These are phyloP conservation scores for Leishmania major DNA, from an alignment of 208 protist species.

Conservation along the genomic window DNA sequence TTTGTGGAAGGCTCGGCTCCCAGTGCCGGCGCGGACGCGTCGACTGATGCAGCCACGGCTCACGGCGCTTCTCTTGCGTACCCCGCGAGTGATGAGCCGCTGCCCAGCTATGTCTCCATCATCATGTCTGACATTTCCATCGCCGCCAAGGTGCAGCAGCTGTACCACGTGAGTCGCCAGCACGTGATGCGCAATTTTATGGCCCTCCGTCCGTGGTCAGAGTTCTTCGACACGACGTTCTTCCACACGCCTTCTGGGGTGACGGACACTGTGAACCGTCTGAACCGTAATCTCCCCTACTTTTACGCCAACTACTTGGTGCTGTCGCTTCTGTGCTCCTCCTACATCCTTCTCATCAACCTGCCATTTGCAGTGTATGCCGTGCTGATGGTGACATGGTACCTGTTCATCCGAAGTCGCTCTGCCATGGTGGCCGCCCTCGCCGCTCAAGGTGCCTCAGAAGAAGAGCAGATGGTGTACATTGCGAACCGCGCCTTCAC, in stretches of 20 bases:
- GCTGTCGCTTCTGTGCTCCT: constrained; percentile 71
- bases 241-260: constrained; percentile 57
- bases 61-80: constrained; percentile 4
- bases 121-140: constrained; percentile 27
- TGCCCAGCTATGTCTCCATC: constrained; percentile 41
- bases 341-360: constrained; percentile 84
- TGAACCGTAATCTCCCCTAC: constrained; percentile 78
- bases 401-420: constrained; percentile 49
- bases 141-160: constrained; percentile 33
- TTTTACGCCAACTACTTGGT: constrained; percentile 93
- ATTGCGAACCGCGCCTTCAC: constrained; percentile 34
- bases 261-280: constrained; percentile 60
- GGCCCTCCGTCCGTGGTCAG: constrained; percentile 69
- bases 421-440: constrained; percentile 19
- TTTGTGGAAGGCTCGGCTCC: constrained; percentile 36
- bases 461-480: constrained; percentile 44
- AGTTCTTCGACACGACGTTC: constrained; percentile 81
- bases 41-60: not conserved
- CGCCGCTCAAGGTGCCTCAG: constrained; percentile 16
- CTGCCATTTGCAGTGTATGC: constrained; percentile 72
- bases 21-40: not conserved
- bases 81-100: constrained; percentile 13
- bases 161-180: constrained; percentile 38
- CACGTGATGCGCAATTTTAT: constrained; percentile 41
- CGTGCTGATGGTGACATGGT: constrained; percentile 39